Evolutionary conservation across 2,329 filamentous ascomycete species (phyloP).

Genomic region (Colletotrichum graminicola): DNA sequence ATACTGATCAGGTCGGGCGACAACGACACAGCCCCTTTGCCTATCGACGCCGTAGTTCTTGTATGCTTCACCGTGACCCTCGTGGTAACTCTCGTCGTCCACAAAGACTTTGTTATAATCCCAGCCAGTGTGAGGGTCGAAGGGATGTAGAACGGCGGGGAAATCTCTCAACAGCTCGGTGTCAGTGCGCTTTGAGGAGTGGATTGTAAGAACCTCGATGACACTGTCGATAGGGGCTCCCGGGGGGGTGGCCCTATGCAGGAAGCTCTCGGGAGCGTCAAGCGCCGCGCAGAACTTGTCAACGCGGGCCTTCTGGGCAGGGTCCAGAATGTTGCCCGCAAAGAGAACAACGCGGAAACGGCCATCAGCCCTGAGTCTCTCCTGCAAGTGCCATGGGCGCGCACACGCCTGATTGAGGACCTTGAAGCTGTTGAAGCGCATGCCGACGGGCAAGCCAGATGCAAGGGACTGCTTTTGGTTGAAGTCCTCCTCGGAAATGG

Average conservation of each 20-base stretch:
- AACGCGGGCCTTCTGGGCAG: conserved; percentile 58
- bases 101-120: conserved; percentile 69
- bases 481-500: conserved; percentile 48
- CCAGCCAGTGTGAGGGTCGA: conserved; percentile 61
- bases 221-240: conserved; percentile 44
- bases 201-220: conserved; percentile 69
- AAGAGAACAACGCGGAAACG: conserved; percentile 72
- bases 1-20: conserved; percentile 77
- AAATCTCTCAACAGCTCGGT: conserved; percentile 64
- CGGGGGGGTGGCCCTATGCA: conserved; percentile 50
- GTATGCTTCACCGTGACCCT: conserved; percentile 65
- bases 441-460: conserved; percentile 61
- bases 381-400: conserved; percentile 70
- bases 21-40: conserved; percentile 67
- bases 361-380: conserved; percentile 67
- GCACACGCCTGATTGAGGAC: conserved; percentile 70
- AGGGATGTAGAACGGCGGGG: conserved; percentile 62
- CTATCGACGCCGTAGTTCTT: conserved; percentile 69
- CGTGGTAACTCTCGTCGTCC: conserved; percentile 66
- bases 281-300: conserved; percentile 61
- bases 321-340: conserved; percentile 65
- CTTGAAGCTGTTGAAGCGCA: conserved; percentile 69
- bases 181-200: conserved; percentile 63
- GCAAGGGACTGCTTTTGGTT: conserved; percentile 52
- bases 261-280: conserved; percentile 33